phyloP scores from a whole-genome alignment of 2,329 filamentous ascomycete species.

The Colletotrichum gloeosporioides region DNA sequence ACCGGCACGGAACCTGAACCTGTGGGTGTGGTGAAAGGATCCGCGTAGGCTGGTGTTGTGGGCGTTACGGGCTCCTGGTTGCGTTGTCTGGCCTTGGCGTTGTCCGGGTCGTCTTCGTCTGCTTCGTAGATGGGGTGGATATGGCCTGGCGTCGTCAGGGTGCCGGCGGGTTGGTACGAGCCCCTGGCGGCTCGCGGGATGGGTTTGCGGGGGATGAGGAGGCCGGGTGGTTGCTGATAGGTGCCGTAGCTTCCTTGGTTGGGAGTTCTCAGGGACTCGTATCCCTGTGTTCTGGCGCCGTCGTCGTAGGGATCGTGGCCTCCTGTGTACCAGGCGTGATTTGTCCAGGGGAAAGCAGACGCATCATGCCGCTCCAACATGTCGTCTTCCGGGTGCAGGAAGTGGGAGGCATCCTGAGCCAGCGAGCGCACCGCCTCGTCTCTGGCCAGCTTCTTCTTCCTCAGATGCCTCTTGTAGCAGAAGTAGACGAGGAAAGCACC shows the following conservation, averaged over 20 bases:
- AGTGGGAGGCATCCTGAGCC: conserved; percentile 54
- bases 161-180: conserved; percentile 22
- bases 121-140: conserved; percentile 67
- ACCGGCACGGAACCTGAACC: conserved; percentile 18
- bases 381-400: conserved; percentile 46
- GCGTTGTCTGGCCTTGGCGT: conserved; percentile 4
- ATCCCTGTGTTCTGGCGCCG: conserved; percentile 49
- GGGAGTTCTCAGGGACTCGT: conserved; percentile 51
- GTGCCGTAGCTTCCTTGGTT: conserved; percentile 26
- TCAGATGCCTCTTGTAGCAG: conserved; percentile 51
- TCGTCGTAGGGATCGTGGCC: conserved; percentile 47
- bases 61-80: conserved; percentile 34
- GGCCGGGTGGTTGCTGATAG: conserved; percentile 21
- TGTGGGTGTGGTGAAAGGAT: conserved; percentile 57
- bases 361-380: conserved; percentile 49
- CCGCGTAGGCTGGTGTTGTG: conserved; percentile 42
- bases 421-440: conserved; percentile 55
- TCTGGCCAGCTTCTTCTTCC: conserved; percentile 33
- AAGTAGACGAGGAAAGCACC: conserved; percentile 51
- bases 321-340: conserved; percentile 49
- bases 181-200: conserved; percentile 26
- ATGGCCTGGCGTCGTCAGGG: conserved; percentile 33
- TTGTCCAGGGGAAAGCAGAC: conserved; percentile 34
- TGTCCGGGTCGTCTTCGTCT: conserved; percentile 55
- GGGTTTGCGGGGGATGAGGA: conserved; percentile 37